Evolutionary conservation across 176 grass and related monocot genomes (phyloP).

Genomic region (Oryza brachyantha): DNA sequence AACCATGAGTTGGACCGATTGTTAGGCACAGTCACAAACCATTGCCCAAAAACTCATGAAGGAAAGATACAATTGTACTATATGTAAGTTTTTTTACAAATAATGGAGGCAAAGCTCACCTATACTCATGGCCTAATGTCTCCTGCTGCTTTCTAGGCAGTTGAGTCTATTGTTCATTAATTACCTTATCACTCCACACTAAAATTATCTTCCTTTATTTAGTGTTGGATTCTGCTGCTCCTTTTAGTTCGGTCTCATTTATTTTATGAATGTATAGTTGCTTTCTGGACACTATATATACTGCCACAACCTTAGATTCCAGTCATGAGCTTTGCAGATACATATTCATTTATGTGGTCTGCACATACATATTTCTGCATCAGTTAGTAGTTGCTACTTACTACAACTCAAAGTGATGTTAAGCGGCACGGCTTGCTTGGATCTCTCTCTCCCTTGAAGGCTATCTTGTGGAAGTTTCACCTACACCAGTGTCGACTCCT

Average conservation of each 20-base stretch:
- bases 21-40: constrained; percentile 24
- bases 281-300: constrained; percentile 34
- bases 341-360: background rate
- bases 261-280: constrained; percentile 20
- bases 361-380: background rate
- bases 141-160: constrained; percentile 28
- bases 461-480: constrained; percentile 5
- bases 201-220: constrained; percentile 10
- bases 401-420: constrained; percentile 11
- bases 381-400: background rate
- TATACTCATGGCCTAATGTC: background rate
- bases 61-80: background rate
- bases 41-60: constrained; percentile 21
- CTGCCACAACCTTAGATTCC: background rate
- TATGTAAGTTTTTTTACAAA: background rate
- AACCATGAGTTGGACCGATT: background rate
- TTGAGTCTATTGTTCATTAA: constrained; percentile 2
- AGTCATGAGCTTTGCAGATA: constrained; percentile 3
- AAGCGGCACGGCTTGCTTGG: constrained; percentile 38
- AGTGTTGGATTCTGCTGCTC: constrained; percentile 5
- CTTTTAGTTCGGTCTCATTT: constrained; percentile 24
- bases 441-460: constrained; percentile 59
- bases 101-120: constrained; percentile 5
- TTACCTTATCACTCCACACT: constrained; percentile 5
- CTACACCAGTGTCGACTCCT: background rate